phyloP scores from a whole-genome alignment of 208 protist genomes.

The Lotmaria passim region DNA sequence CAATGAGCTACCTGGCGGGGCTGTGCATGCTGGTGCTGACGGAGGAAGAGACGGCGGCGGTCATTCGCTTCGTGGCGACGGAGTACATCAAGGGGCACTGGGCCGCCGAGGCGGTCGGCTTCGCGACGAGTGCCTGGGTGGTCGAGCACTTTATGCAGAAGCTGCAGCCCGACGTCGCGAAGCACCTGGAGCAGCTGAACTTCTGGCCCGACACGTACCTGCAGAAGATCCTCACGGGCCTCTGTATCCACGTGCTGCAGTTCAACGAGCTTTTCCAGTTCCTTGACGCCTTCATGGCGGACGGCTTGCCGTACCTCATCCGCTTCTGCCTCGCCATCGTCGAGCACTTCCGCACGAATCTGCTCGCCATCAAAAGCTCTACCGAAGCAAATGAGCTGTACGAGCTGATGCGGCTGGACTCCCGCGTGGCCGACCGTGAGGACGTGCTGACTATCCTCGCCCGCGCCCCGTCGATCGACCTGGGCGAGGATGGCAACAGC shows the following conservation, averaged over 20 bases:
- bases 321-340: conserved; percentile 85
- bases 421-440: conserved; percentile 44
- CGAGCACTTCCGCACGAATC: conserved; percentile 77
- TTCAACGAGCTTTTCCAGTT: conserved; percentile 88
- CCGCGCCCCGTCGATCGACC: conserved; percentile 67
- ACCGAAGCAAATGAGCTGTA: conserved; percentile 73
- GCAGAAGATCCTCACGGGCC: conserved; percentile 91
- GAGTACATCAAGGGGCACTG: conserved; percentile 88
- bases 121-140: conserved; percentile 89
- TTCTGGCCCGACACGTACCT: conserved; percentile 93
- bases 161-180: conserved; percentile 69
- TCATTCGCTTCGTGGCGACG: conserved; percentile 81
- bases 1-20: conserved; percentile 92
- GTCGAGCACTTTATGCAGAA: conserved; percentile 86
- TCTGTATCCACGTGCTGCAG: conserved; percentile 88
- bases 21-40: conserved; percentile 82
- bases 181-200: conserved; percentile 79
- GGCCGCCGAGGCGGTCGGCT: conserved; percentile 88
- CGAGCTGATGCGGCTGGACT: conserved; percentile 90
- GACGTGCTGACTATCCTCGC: conserved; percentile 73
- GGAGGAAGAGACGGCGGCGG: conserved; percentile 81
- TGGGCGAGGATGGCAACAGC: conserved; percentile 56
- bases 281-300: conserved; percentile 84
- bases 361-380: conserved; percentile 64
- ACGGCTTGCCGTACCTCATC: conserved; percentile 80